Evolutionary conservation across 257 asterid genomes (phyloP), one percentile per base, ranked within the genome.

Genomic region (Cynanchum wilfordii): DNA sequence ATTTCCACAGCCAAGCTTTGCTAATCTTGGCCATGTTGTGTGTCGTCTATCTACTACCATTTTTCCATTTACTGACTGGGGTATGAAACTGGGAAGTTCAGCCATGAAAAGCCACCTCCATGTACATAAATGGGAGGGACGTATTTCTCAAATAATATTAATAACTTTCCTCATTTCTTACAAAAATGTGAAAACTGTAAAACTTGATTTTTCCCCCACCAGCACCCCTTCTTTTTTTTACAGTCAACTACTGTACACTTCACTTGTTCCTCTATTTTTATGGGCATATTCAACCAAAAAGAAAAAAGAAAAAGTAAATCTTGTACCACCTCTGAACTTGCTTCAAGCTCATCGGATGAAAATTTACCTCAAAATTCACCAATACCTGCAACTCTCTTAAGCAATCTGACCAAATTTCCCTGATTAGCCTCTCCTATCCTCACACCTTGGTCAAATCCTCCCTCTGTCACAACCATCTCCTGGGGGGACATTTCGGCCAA

Each of bases 221-320:
- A 33, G 38, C 38, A 33, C 38, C 38, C 38, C 38, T 4, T 30
- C 3, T 33, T 33, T 8, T 7, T 42, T 42, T 60, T 64, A 73
- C 71, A 73, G 20, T 36, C 51, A 8, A 20, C 64, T 63, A 49
- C 77, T 73, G 54, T 73, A 73, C 71, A 73, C 27, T 71, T 57
- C 72, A 24, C 58, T 20, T 36, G 45, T 13, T 7, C 15, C 7
- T 8, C 40, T 45, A 20, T 4, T 16, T 50, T 50, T 51, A 5
- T 51, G 44, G 19, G 1, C 12, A 49, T 24, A 11, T 15, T 1
- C 8, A 2, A 42, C 47, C 12, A 0, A 42, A 42, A 42, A 42
- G 7, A 42, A 7, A 42, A 42, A 42, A 7, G 10, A 42, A 8
- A 16, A 57, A 10, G 36, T 29, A 38, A 24, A 24, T 29, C 40